Conservation (phyloP, 257 asterid genomes). For the Primulina huaijiensis region DNA sequence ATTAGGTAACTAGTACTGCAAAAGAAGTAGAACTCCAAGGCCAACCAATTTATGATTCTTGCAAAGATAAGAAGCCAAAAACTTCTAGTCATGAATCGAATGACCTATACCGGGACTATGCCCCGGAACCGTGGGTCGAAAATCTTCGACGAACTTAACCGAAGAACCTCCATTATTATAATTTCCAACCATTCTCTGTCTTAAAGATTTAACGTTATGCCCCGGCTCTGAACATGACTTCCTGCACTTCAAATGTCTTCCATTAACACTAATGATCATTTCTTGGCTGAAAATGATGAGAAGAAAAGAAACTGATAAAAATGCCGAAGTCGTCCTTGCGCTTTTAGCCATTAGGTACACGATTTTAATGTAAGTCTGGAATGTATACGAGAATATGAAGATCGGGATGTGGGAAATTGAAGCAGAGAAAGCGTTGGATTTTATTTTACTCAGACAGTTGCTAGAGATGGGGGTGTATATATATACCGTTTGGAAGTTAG, state of each 20-base stretch:
- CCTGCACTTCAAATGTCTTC: slow-evolving; percentile 31
- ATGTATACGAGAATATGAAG: not conserved
- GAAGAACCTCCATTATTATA: not conserved
- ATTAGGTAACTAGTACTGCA: too few species aligned
- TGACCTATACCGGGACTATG: slow-evolving; percentile 44
- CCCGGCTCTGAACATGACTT: slow-evolving; percentile 19
- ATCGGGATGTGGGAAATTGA: not conserved
- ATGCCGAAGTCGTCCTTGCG: not conserved
- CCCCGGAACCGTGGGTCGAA: slow-evolving; percentile 41
- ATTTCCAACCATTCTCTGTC: not conserved
- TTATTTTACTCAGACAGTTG: too few species aligned
- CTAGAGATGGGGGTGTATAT: too few species aligned
- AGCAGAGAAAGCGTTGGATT: not conserved
- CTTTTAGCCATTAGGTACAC: not conserved
- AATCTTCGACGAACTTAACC: slow-evolving; percentile 28
- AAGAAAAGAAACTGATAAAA: slow-evolving; percentile 7
- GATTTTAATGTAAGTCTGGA: not conserved
- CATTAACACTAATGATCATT: slow-evolving; percentile 18
- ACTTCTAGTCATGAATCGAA: slow-evolving; percentile 25
- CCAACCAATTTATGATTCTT: not conserved
- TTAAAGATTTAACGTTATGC: slow-evolving; percentile 14
- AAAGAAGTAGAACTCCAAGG: not conserved
- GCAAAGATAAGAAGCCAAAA: not conserved
- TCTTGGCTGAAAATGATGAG: slow-evolving; percentile 26
- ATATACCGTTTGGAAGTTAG: too few species aligned